Base-by-base conservation (phyloP, 2,329 filamentous ascomycete species). In the Hortaea werneckii region DNA sequence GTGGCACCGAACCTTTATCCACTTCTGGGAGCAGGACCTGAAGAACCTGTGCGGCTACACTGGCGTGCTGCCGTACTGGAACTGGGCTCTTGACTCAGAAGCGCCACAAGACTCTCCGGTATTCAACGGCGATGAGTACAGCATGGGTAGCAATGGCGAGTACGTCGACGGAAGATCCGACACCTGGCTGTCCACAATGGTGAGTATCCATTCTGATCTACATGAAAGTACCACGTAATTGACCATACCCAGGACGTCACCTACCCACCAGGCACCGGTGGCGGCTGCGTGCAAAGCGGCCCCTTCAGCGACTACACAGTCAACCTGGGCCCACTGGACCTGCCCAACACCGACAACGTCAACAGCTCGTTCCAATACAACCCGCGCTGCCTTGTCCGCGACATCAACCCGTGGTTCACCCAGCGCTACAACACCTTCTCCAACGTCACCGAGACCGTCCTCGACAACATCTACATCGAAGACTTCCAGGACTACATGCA, bases 51-150 rank as follows among this genome's bases (percentile, higher is more conserved):
- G 69, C 45, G 67, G 65, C 26, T 72, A 72, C 53, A 65, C 57
- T 12, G 68, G 68, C 43, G 58, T 58, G 12, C 63, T 67, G 28
- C 67, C 67, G 5, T 57, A 56, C 48, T 61, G 59, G 58, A 57
- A 61, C 41, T 63, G 59, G 58, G 54, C 59, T 12, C 43, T 51
- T 8, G 57, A 62, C 38, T 54, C 51, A 27, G 49, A 62, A 26
- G 50, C 26, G 65, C 76, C 49, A 20, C 54, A 52, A 46, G 41
- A 49, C 66, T 69, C 45, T 0, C 72, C 75, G 10, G 57, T 78
- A 41, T 78, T 80, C 49, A 74, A 77, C 51, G 77, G 77, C 41
- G 72, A 70, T 50, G 68, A 67, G 27, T 73, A 69, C 42, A 65
- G 68, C 46, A 54, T 64, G 50, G 57, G 60, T 20, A 47, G 54